A percentile compares a stretch with the other conserved stretches of the same genome.
Conservation (phyloP, 371 early-diverging fungal species). For the Mucor ambiguus region DNA sequence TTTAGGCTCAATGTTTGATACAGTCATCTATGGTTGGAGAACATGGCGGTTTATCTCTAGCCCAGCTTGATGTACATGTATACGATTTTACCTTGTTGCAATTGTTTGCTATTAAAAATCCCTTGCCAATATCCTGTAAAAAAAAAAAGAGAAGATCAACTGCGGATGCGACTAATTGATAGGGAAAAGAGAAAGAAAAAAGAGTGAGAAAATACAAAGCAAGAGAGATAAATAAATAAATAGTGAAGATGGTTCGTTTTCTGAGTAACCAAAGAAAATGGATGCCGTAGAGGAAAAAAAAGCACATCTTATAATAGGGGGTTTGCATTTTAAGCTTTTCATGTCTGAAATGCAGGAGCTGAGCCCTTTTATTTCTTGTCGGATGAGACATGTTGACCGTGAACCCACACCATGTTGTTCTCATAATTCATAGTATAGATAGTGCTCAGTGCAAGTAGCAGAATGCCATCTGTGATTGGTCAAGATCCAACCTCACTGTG, state of each 20-base stretch:
- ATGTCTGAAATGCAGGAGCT: neutral
- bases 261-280: constrained; percentile 9
- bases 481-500: neutral
- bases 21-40: neutral
- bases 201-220: neutral
- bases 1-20: neutral
- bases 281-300: neutral
- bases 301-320: neutral
- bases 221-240: constrained; percentile 6
- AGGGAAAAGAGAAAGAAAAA: neutral
- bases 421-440: neutral
- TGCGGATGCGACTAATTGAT: neutral
- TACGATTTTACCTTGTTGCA: neutral
- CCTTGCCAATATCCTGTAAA: neutral
- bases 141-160: neutral
- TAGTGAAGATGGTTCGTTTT: neutral
- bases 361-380: constrained; percentile 2
- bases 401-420: neutral
- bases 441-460: too few relatives aligned
- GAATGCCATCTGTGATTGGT: neutral
- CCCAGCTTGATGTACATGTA: neutral
- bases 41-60: neutral
- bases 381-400: too few relatives aligned
- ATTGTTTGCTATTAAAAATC: too few relatives aligned
- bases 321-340: constrained; percentile 1